A percentile compares a stretch with the other conserved stretches of the same genome.
These are phyloP conservation scores for Boletus insuetus DNA, from an alignment of 768 basidiomycete species.

Conservation along the genomic window DNA sequence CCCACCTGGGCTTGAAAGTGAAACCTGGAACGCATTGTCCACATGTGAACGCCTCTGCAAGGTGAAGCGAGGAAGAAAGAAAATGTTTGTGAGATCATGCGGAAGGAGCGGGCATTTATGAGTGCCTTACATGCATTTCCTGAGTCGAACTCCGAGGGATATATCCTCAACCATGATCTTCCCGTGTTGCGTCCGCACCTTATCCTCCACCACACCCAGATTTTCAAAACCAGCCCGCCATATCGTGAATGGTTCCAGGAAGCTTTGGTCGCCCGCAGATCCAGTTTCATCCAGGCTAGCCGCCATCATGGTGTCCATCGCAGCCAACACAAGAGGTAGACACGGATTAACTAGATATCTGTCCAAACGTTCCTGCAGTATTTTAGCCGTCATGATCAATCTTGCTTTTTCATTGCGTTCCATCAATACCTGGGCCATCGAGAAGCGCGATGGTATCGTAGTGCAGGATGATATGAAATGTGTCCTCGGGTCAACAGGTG, in stretches of 20 bases:
- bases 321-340: conserved; percentile 8
- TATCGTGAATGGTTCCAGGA: neutral
- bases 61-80: neutral
- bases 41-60: conserved; percentile 12
- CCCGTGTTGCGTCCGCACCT: conserved; percentile 4
- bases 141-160: conserved; percentile 10
- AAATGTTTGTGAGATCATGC: neutral
- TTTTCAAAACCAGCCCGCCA: conserved; percentile 16
- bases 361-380: conserved; percentile 11
- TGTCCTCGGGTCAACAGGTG: conserved; percentile 16
- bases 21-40: conserved; percentile 18
- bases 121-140: conserved; percentile 6
- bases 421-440: conserved; percentile 10
- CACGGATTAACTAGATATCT: conserved; percentile 14
- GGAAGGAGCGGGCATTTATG: too few relatives aligned
- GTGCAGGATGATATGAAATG: conserved; percentile 17
- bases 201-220: conserved; percentile 13
- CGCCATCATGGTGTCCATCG: neutral
- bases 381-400: conserved; percentile 10
- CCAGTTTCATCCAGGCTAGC: neutral
- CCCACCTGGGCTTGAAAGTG: conserved; percentile 14
- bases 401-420: conserved; percentile 9
- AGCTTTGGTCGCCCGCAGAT: neutral
- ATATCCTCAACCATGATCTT: conserved; percentile 1
- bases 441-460: conserved; percentile 16